Conservation (phyloP, 1,284 basidiomycete genomes). For the Boletellus dicymbophilus region DNA sequence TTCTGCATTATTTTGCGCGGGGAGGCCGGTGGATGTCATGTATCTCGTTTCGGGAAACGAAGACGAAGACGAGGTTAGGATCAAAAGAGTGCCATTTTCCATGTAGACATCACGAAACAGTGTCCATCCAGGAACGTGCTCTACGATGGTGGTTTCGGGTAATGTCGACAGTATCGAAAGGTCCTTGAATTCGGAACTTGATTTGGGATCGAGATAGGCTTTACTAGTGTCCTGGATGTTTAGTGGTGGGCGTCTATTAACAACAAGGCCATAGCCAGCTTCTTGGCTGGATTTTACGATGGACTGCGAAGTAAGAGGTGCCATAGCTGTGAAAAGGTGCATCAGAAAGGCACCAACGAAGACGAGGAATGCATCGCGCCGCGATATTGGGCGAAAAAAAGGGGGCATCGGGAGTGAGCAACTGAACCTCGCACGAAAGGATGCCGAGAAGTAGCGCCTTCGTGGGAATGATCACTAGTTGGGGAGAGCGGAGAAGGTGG, state of each 20-base stretch:
- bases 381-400: constrained; percentile 33
- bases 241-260: constrained; percentile 16
- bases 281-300: constrained; percentile 34
- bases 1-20: constrained; percentile 59
- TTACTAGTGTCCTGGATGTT: constrained; percentile 10
- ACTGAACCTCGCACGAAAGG: too few species aligned
- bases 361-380: constrained; percentile 51
- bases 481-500: too few species aligned
- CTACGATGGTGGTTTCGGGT: constrained; percentile 53
- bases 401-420: constrained; percentile 19
- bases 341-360: constrained; percentile 51
- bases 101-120: constrained; percentile 79
- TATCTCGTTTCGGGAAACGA: constrained; percentile 62
- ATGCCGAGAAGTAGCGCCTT: too few species aligned
- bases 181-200: neutral
- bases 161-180: constrained; percentile 28
- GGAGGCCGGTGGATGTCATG: constrained; percentile 71
- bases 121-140: constrained; percentile 81
- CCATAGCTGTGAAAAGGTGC: constrained; percentile 47
- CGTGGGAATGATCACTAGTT: neutral
- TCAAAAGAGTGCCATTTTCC: constrained; percentile 72
- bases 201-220: too few species aligned
- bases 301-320: constrained; percentile 31
- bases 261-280: constrained; percentile 15
- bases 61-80: constrained; percentile 49